A percentile compares a stretch with the other conserved stretches of the same genome.
Conservation (phyloP, 495 filamentous ascomycete genomes). For the Aspergillus asperescens region DNA sequence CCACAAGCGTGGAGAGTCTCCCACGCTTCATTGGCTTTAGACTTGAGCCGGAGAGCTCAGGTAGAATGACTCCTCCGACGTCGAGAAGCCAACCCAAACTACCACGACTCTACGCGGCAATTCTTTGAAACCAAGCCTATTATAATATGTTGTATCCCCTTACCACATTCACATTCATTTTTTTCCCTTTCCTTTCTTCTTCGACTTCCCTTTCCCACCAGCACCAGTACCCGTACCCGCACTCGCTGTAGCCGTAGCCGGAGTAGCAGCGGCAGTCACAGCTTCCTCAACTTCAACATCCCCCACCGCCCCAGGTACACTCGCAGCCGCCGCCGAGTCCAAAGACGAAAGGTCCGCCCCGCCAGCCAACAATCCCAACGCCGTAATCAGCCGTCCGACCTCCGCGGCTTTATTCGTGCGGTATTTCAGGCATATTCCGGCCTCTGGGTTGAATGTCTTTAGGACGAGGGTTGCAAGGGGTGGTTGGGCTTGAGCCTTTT, state of each 20-base stretch:
- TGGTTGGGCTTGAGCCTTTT: conserved; percentile 21
- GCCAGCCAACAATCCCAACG: conserved; percentile 61
- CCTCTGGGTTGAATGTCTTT: conserved; percentile 83
- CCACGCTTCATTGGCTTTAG: background rate
- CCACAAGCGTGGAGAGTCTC: background rate
- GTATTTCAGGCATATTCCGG: conserved; percentile 83
- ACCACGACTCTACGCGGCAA: no score
- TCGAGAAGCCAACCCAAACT: no score
- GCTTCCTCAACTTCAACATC: conserved; percentile 26
- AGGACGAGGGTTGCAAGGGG: conserved; percentile 63
- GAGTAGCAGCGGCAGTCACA: conserved; percentile 8
- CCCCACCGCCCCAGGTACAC: conserved; percentile 23
- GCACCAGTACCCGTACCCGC: conserved; percentile 14
- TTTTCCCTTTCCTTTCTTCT: conserved; percentile 28
- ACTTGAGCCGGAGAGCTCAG: no score
- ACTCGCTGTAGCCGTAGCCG: conserved; percentile 4
- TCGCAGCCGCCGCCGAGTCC: conserved; percentile 24
- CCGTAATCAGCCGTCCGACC: conserved; percentile 72
- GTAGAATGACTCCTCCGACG: no score
- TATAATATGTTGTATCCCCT: background rate
- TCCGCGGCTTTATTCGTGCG: conserved; percentile 85
- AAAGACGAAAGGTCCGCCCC: conserved; percentile 57
- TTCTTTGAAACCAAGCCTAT: no score
- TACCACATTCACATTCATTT: conserved; percentile 16
- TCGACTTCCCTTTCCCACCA: conserved; percentile 19